Evolutionary conservation across 1,139 yeast species (phyloP), one percentile per base, ranked within the genome.

Genomic region (Protomyces inouyei): DNA sequence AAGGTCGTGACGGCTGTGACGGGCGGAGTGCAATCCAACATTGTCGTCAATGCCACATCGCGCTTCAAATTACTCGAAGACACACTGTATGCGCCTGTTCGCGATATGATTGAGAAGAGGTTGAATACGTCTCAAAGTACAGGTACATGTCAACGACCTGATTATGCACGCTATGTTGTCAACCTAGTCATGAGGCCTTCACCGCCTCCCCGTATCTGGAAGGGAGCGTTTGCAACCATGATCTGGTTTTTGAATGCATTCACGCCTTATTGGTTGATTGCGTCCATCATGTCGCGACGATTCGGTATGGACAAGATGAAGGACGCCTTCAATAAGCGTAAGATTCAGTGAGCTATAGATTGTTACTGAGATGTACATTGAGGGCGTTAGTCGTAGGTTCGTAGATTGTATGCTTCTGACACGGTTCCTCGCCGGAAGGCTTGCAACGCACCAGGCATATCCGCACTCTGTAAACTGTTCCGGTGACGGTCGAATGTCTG

Each of bases 1-100:
- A 79, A 83, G 63, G 95, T 88, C 1, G 78, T 88, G 66, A 87
- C 86, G 60, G 83, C 86, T 3, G 76, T 85, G 57, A 87, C 95
- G 4, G 90, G 86, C 51, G 88, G 85, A 46, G 89, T 86, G 28
- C 74, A 78, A 48, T 86, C 92, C 10, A 81, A 80, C 60, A 84
- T 86, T 68, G 85, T 82, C 0, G 87, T 84, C 69, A 78, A 64
- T 37, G 57, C 56, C 23, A 23, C 53, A 1, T 12, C 59, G 9
- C 55, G 64, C 14, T 60, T 54, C 55, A 36, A 54, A 40, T 18
- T 60, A 8, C 28, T 52, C 25, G 48, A 32, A n/a, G 59, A 54
- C 36, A 52, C 64, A 3, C 18, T 60, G 38, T 60, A 54, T 23
- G 38, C 25, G 40, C 59, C 59, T 3, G 46, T 60, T 32, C 54